A percentile compares a stretch with the other conserved stretches of the same genome.
Conservation (phyloP, 2,329 filamentous ascomycete species). For the Cladosporium sp. region DNA sequence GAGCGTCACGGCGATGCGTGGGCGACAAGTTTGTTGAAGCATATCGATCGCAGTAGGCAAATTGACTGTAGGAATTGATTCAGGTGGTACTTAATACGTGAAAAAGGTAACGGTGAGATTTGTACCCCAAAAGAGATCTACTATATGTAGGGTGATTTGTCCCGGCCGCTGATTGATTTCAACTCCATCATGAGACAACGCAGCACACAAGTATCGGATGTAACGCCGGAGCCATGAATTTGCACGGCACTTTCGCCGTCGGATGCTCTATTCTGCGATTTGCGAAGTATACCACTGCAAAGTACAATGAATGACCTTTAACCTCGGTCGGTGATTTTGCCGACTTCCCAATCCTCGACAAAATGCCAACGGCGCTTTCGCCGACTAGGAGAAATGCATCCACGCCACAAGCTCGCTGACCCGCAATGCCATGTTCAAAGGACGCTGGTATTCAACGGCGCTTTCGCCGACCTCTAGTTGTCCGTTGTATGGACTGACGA, state of each 20-base stretch:
- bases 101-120: no score
- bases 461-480: not conserved
- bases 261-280: not conserved
- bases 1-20: slow-evolving; percentile 14
- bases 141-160: no score
- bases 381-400: not conserved
- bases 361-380: not conserved
- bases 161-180: no score
- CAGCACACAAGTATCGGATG: not conserved
- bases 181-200: no score
- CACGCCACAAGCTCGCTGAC: no score
- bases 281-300: no score
- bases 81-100: no score
- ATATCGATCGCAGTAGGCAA: not conserved
- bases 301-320: not conserved
- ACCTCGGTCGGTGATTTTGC: not conserved
- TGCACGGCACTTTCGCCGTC: not conserved
- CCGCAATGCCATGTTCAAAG: not conserved
- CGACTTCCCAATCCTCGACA: not conserved
- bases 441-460: not conserved
- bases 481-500: not conserved
- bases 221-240: not conserved
- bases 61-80: not conserved
- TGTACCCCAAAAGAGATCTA: no score
- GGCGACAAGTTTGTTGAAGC: not conserved